Percentiles rank a stretch among this genome's conserved stretches.
Evolutionary conservation across 1,284 basidiomycete genomes (phyloP).

Genomic region (Trametes hirsuta): DNA sequence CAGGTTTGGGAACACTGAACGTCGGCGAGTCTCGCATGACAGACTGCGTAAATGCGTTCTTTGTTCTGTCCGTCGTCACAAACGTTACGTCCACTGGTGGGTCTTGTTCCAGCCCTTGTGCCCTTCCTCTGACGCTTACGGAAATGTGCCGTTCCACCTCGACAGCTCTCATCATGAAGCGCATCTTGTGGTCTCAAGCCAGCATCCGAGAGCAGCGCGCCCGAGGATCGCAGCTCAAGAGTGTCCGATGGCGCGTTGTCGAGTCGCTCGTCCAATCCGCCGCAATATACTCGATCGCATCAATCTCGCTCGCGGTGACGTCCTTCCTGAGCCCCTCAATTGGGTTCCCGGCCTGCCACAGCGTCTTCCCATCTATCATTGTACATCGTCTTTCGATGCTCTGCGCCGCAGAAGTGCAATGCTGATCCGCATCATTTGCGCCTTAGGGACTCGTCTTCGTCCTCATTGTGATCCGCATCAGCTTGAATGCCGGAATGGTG

Average conservation of each 20-base stretch:
- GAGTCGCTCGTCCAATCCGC: slow-evolving; percentile 20
- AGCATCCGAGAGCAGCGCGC: slow-evolving; percentile 1
- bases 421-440: background rate
- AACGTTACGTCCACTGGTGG: slow-evolving; percentile 5
- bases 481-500: background rate
- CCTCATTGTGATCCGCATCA: slow-evolving; percentile 17
- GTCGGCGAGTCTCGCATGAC: background rate
- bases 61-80: slow-evolving; percentile 7
- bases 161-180: slow-evolving; percentile 14
- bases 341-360: slow-evolving; percentile 11
- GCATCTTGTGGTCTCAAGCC: slow-evolving; percentile 4
- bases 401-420: background rate
- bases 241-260: slow-evolving; percentile 15
- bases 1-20: background rate
- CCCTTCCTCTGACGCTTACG: too few relatives aligned
- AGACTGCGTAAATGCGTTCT: slow-evolving; percentile 6
- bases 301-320: slow-evolving; percentile 16
- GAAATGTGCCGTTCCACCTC: background rate
- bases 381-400: background rate
- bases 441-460: slow-evolving; percentile 12
- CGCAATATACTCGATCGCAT: slow-evolving; percentile 16
- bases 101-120: background rate
- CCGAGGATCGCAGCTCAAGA: slow-evolving; percentile 8
- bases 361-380: slow-evolving; percentile 15
- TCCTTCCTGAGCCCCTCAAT: slow-evolving; percentile 11